phyloP scores from a whole-genome alignment of 352 stramenopile genomes.

The Sclerospora graminicola region DNA sequence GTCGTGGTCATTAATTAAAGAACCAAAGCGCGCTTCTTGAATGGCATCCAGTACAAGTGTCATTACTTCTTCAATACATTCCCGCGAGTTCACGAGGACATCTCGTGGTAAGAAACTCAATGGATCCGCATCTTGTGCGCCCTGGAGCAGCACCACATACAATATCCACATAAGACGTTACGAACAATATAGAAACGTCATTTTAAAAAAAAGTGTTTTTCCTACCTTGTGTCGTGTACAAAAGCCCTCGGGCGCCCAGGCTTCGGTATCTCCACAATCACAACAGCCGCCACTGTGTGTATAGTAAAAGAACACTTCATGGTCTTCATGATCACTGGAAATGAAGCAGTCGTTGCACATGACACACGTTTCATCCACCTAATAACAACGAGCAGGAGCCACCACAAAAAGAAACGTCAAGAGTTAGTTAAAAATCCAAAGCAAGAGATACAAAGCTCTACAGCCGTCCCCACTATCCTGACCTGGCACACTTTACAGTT shows the following conservation, averaged over 20 bases:
- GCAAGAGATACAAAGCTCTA: slow-evolving; percentile 9
- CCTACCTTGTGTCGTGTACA: slow-evolving; percentile 87
- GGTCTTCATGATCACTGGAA: slow-evolving; percentile 87
- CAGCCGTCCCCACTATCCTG: not conserved
- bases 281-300: slow-evolving; percentile 94
- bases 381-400: no score
- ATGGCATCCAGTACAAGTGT: slow-evolving; percentile 48
- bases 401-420: no score
- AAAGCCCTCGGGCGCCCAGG: slow-evolving; percentile 92
- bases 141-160: slow-evolving; percentile 18
- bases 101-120: slow-evolving; percentile 42
- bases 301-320: slow-evolving; percentile 93
- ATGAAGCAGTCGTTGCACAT: slow-evolving; percentile 98
- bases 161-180: no score
- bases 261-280: slow-evolving; percentile 95
- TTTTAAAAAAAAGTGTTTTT: not conserved
- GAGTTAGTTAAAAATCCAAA: no score
- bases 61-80: slow-evolving; percentile 64
- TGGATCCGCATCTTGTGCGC: slow-evolving; percentile 64
- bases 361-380: slow-evolving; percentile 93
- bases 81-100: slow-evolving; percentile 41
- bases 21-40: slow-evolving; percentile 50
- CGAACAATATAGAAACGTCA: no score
- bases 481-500: slow-evolving; percentile 89
- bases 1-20: slow-evolving; percentile 40